Conservation (phyloP, 768 basidiomycete species). For the Artomyces pyxidatus region DNA sequence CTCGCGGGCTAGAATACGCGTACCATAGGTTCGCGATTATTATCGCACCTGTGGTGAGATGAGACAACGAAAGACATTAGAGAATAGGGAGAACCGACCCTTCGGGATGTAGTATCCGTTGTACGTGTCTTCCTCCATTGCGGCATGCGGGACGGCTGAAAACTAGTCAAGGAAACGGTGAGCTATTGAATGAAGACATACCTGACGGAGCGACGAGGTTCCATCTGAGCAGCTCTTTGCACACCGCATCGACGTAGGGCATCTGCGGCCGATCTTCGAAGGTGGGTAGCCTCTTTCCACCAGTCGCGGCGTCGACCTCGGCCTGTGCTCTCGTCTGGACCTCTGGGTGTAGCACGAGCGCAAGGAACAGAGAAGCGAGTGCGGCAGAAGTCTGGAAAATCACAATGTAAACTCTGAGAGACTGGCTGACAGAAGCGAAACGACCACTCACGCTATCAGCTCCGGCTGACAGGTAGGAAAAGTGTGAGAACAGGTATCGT, state of each 20-base stretch:
- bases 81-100: not conserved
- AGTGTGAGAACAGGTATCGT: not conserved
- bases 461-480: not conserved
- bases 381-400: not conserved
- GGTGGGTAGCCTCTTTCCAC: not conserved
- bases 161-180: not conserved
- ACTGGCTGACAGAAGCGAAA: not conserved
- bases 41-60: not conserved
- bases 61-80: not conserved
- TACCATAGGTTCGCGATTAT: not conserved
- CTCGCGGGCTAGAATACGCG: not conserved
- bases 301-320: not conserved
- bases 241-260: not conserved
- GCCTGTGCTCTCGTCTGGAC: not conserved
- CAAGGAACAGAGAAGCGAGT: not conserved
- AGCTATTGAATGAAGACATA: not conserved
- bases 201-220: not conserved
- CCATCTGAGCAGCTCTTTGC: not conserved
- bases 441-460: not conserved
- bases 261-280: not conserved
- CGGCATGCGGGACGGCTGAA: constrained; percentile 2
- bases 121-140: constrained; percentile 3
- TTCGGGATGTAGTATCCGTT: constrained; percentile 6
- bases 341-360: not conserved
- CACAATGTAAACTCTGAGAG: not conserved